Evolutionary conservation across 2,329 filamentous ascomycete genomes (phyloP), one percentile per base, ranked within the genome.

Genomic region (Samsoniella hepiali): DNA sequence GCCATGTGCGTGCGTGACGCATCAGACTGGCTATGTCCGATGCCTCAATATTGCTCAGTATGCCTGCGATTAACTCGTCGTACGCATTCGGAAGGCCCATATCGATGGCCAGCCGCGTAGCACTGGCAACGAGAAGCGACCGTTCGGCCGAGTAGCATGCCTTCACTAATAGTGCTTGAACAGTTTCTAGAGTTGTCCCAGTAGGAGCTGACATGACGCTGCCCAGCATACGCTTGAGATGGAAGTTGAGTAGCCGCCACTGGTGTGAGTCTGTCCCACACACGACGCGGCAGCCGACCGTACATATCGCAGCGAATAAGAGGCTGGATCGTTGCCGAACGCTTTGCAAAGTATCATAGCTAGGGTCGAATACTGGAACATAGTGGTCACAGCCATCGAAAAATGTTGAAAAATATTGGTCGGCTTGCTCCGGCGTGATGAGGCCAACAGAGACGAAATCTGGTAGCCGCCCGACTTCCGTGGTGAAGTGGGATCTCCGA

Each of bases 71-170:
- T 15, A 79, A 66, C 58, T 77, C 70, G 69, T 78, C 72, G 70
- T 78, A 78, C 13, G 78, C 73, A 65, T 77, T 67, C 62, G 80
- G 77, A 0, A 85, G 69, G 1, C 77, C 75, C 5, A 83, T 67
- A 45, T 83, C 79, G 1, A 83, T 70, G 1, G 82, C 81, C 74
- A 84, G 81, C 44, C 80, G 74, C 4, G 80, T 76, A 1, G 82
- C 82, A 50, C 82, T 76, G 0, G 81, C 80, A 3, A 82, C 72
- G 0, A 85, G 71, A 1, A 84, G 68, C 8, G 80, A 82, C 0
- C 82, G 76, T 59, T 84, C 82, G 4, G 83, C 76, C 0, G 79
- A 79, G 65, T 84, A 85, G 62, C 80, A 82, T 0, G 82, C 81
- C 56, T 81, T 75, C 1, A 84, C 72, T 0, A 84, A 70, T 7